These are phyloP conservation scores for Austropuccinia psidii DNA, from an alignment of 1,284 basidiomycete species.

Conservation along the genomic window DNA sequence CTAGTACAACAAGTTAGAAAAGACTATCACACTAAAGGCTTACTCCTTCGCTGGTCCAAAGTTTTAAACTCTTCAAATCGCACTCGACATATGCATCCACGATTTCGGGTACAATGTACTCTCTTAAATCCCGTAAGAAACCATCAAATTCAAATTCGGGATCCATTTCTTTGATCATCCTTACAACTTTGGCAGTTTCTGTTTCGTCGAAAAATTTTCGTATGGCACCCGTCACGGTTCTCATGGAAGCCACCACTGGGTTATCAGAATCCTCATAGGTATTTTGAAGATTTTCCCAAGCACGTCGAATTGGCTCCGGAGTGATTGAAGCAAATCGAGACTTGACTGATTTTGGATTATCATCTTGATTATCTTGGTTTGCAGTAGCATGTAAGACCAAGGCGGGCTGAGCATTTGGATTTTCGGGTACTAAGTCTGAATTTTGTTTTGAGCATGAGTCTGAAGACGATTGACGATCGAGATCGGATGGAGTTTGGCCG, in stretches of 20 bases:
- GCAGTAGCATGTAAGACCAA: conserved; percentile 75
- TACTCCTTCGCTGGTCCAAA: conserved; percentile 95
- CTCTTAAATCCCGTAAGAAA: conserved; percentile 83
- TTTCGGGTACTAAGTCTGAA: conserved; percentile 49
- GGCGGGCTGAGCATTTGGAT: conserved; percentile 66
- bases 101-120: conserved; percentile 95
- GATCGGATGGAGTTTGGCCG: not conserved
- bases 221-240: conserved; percentile 74
- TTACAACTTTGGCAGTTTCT: conserved; percentile 87
- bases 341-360: conserved; percentile 54
- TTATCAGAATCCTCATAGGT: conserved; percentile 90
- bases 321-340: conserved; percentile 56
- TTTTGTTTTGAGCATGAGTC: conserved; percentile 38
- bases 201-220: conserved; percentile 85
- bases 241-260: conserved; percentile 70
- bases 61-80: conserved; percentile 71
- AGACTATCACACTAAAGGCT: conserved; percentile 47
- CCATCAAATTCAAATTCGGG: conserved; percentile 74
- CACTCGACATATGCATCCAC: conserved; percentile 91
- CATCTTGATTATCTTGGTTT: conserved; percentile 63
- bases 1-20: not conserved
- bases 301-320: conserved; percentile 40
- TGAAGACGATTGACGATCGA: not conserved
- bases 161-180: conserved; percentile 77
- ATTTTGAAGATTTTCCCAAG: conserved; percentile 51